Evolutionary conservation across 768 basidiomycete species (phyloP), one percentile per base, ranked within the genome.

Genomic region (Mycena crocata): DNA sequence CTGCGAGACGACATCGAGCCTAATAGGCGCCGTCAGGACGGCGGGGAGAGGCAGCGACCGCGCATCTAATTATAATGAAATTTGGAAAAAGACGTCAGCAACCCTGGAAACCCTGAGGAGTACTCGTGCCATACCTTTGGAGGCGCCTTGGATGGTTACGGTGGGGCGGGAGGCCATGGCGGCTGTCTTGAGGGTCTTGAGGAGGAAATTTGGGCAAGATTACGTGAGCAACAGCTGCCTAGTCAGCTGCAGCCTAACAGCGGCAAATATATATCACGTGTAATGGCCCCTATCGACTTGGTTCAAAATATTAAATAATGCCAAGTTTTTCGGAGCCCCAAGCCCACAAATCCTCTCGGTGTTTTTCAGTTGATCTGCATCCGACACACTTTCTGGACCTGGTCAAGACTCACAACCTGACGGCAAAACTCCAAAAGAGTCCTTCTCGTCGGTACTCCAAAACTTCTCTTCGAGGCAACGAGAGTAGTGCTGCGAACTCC

Each of bases 1-100:
- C 82, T 96, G 95, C 67, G 94, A 89, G 74, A 99, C 97, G 72
- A 99, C 96, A 88, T 99, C 98, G 78, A 97, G 90, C 82, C 98
- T 89, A 83, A 99, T 99, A 76, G 98, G 97, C 40, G 97, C 98
- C 75, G 95, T 96, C 77, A 99, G 85, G 78, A 99, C 98, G 75
- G 95, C 95, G 57, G 97, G 95, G 74, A 96, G 93, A 62, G 94
- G 93, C 57, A 96, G 90, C 50, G 95, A 97, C 44, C 95, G 94
- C 46, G 93, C 85, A 87, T 95, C 94, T 93, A 72, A 35, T n/a
- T n/a, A n/a, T n/a, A n/a, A n/a, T n/a, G 30, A 48, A 45, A 45
- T 3, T 9, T 24, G 44, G 64, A 71, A 55, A 46, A 34, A 8
- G 13, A 4, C 12, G 57, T 57, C 51, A 57, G 59, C 0, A 71